These are phyloP conservation scores for Volvox carteri DNA, from an alignment of 163 green algal species.

Conservation along the genomic window DNA sequence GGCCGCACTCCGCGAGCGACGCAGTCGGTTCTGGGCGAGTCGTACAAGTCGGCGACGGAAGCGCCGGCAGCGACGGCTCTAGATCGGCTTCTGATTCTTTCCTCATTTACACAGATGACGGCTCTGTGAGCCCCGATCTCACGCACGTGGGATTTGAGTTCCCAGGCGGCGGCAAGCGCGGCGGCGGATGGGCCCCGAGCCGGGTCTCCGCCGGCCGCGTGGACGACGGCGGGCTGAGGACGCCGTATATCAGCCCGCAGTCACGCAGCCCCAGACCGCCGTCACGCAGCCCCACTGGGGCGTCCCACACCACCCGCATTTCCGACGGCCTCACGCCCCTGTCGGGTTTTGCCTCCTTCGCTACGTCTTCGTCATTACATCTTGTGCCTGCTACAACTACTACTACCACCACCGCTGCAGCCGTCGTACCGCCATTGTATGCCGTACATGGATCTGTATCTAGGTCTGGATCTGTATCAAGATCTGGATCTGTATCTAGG, in stretches of 20 bases:
- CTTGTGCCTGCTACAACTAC: neutral
- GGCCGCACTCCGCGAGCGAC: neutral
- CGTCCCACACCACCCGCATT: neutral
- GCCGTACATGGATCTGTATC: neutral
- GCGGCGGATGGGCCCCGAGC: neutral
- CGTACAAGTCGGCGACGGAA: neutral
- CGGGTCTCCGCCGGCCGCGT: neutral
- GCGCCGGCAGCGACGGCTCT: constrained; percentile 4
- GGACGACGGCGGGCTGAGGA: neutral
- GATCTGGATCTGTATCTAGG: neutral
- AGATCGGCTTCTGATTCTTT: neutral
- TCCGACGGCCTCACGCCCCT: constrained; percentile 17
- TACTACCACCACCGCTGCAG: neutral
- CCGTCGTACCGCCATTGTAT: no score
- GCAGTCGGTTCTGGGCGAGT: neutral
- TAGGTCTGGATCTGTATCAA: neutral
- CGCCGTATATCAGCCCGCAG: neutral
- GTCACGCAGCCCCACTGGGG: neutral
- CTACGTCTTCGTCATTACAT: neutral
- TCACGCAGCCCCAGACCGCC: neutral
- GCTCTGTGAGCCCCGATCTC: constrained; percentile 32
- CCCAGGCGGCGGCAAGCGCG: neutral
- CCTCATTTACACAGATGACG: constrained; percentile 34
- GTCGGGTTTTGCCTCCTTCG: neutral
- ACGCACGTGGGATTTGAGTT: neutral